Conservation (phyloP, 2,329 filamentous ascomycete genomes). For the Cercospora citrullina region DNA sequence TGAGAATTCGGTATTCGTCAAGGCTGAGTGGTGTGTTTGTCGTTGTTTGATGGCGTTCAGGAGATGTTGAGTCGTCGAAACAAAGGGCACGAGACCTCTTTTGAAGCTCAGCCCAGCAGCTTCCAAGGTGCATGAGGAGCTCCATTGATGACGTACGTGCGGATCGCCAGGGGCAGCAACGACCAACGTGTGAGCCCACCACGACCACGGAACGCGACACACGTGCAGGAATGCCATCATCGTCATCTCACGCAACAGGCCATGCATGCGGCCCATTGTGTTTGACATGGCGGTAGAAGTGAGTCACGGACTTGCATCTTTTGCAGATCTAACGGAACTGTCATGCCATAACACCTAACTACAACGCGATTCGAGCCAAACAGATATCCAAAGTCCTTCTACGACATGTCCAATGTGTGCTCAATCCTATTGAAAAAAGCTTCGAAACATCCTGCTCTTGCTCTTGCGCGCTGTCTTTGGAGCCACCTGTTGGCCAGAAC, state of each 20-base stretch:
- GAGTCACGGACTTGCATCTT: neutral
- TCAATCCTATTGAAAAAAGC: constrained; percentile 27
- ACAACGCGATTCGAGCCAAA: constrained; percentile 1
- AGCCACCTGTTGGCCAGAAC: constrained; percentile 5
- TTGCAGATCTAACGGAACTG: neutral
- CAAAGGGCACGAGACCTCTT: constrained; percentile 12
- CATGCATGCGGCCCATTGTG: neutral
- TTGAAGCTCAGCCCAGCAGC: constrained; percentile 17
- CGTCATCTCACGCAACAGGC: neutral
- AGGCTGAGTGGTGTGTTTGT: neutral
- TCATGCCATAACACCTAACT: neutral
- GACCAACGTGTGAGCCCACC: constrained; percentile 6
- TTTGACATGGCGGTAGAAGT: neutral
- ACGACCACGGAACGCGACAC: constrained; percentile 2
- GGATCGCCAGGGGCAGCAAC: constrained; percentile 12
- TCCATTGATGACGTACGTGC: constrained; percentile 10
- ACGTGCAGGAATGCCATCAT: constrained; percentile 7
- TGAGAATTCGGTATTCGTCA: neutral
- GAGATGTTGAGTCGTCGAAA: neutral
- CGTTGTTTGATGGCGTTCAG: constrained; percentile 17
- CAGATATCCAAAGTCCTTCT: constrained; percentile 2
- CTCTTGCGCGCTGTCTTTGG: constrained; percentile 30
- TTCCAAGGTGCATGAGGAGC: constrained; percentile 16
- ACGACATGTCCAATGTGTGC: neutral
- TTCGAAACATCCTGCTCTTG: constrained; percentile 32